These are phyloP conservation scores for Amanita inopinata DNA, from an alignment of 768 basidiomycete genomes.

Conservation along the genomic window DNA sequence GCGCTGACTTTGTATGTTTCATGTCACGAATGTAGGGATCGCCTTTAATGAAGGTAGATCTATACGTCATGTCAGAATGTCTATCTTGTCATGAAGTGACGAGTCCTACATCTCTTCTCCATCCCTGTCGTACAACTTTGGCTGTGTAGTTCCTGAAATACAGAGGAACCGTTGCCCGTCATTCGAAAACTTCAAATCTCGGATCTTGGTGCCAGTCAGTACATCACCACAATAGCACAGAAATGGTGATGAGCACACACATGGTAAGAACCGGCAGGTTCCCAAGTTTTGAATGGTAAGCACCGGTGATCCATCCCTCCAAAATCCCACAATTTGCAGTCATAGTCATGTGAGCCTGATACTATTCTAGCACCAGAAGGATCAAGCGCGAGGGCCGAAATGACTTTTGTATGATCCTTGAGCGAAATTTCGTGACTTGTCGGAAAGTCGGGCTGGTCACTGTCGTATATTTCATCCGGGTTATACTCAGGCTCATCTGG, in stretches of 20 bases:
- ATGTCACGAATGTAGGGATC: conserved; percentile 98
- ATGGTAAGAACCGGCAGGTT: conserved; percentile 89
- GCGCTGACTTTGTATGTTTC: conserved; percentile 89
- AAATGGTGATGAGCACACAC: conserved; percentile 33
- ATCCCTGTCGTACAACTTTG: conserved; percentile 85
- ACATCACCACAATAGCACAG: conserved; percentile 5
- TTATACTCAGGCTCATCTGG: conserved; percentile 47
- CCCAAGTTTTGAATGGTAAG: conserved; percentile 96
- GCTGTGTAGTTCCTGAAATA: conserved; percentile 79
- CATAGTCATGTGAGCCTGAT: conserved; percentile 94
- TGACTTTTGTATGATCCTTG: conserved; percentile 94
- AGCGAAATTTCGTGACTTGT: conserved; percentile 84
- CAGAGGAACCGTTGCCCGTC: conserved; percentile 82
- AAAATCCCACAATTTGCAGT: conserved; percentile 98
- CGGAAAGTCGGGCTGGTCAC: conserved; percentile 60
- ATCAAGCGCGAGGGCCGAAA: conserved; percentile 87
- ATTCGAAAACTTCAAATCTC: conserved; percentile 84
- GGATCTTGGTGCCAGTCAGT: conserved; percentile 46
- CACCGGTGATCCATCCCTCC: conserved; percentile 89
- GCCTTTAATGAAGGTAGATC: conserved; percentile 81
- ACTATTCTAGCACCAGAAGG: conserved; percentile 88
- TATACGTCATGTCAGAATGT: conserved; percentile 44
- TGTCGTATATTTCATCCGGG: conserved; percentile 37
- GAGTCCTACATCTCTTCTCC: conserved; percentile 82
- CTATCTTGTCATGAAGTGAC: conserved; percentile 13